phyloP scores from a whole-genome alignment of 129 eudicot genomes.

The Lactuca saligna region DNA sequence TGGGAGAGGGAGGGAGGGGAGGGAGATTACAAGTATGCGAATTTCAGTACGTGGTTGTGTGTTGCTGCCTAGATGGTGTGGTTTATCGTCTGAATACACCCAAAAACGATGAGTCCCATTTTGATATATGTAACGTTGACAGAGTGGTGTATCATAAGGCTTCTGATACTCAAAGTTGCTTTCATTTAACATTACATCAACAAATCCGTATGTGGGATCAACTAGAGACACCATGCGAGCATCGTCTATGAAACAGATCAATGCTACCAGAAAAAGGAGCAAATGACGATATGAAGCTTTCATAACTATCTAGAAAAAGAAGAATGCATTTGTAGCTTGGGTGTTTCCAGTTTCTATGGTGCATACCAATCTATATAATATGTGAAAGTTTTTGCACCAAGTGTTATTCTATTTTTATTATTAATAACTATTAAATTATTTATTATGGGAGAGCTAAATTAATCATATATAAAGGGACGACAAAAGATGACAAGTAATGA shows the following conservation, averaged over 20 bases:
- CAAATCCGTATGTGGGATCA: conserved; percentile 39
- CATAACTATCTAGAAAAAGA: conserved; percentile 13
- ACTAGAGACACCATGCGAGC: background rate
- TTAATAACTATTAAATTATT: too few species aligned
- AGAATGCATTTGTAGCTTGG: background rate
- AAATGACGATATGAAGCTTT: background rate
- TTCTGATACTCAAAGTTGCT: conserved; percentile 28
- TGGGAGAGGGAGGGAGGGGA: background rate
- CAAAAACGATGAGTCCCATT: conserved; percentile 37
- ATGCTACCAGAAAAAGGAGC: background rate
- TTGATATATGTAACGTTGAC: conserved; percentile 29
- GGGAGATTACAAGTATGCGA: conserved; percentile 24
- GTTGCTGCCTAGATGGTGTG: conserved; percentile 29
- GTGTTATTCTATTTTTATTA: background rate
- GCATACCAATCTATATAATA: conserved; percentile 2
- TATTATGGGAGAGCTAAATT: background rate
- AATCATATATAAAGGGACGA: background rate
- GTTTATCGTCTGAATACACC: conserved; percentile 41
- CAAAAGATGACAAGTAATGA: background rate
- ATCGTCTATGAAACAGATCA: background rate
- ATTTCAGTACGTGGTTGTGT: conserved; percentile 46
- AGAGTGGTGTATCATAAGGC: conserved; percentile 37
- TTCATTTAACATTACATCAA: conserved; percentile 27
- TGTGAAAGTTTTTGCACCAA: background rate
- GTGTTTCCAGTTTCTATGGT: background rate